Conservation (phyloP, 2,329 filamentous ascomycete species). For the Pseudocercospora cruenta region DNA sequence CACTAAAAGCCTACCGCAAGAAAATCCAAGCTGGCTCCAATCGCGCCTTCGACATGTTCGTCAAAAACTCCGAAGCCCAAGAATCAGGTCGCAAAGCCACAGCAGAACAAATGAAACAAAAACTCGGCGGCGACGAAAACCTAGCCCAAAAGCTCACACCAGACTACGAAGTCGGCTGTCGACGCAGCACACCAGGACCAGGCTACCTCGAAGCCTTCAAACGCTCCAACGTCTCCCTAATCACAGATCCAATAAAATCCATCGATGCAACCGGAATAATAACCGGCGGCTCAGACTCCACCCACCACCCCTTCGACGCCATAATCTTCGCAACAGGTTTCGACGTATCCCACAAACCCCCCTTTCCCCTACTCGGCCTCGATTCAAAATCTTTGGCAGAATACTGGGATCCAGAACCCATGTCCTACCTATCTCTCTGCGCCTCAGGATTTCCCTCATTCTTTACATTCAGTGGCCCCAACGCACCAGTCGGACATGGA, state of each 20-base stretch:
- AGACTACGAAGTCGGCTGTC: conserved; percentile 66
- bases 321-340: conserved; percentile 45
- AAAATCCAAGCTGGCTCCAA: conserved; percentile 38
- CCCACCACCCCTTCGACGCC: conserved; percentile 23
- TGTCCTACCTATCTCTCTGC: conserved; percentile 33
- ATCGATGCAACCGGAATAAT: conserved; percentile 34
- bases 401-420: conserved; percentile 33
- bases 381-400: conserved; percentile 29
- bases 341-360: conserved; percentile 43
- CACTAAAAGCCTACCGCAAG: conserved; percentile 42
- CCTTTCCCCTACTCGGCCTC: conserved; percentile 45
- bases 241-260: conserved; percentile 32
- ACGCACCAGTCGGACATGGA: conserved; percentile 32
- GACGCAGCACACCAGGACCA: conserved; percentile 59
- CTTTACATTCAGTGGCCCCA: conserved; percentile 35
- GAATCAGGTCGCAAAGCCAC: conserved; percentile 27
- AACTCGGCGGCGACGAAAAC: conserved; percentile 59
- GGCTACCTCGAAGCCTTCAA: conserved; percentile 47
- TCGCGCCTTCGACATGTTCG: conserved; percentile 48
- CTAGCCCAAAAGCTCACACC: conserved; percentile 62
- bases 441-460: conserved; percentile 35
- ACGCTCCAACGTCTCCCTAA: conserved; percentile 34
- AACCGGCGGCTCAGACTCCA: conserved; percentile 23
- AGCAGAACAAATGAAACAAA: conserved; percentile 52
- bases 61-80: conserved; percentile 54